Conservation (phyloP, 176 grass and related monocot genomes). For the Carex myosuroides region DNA sequence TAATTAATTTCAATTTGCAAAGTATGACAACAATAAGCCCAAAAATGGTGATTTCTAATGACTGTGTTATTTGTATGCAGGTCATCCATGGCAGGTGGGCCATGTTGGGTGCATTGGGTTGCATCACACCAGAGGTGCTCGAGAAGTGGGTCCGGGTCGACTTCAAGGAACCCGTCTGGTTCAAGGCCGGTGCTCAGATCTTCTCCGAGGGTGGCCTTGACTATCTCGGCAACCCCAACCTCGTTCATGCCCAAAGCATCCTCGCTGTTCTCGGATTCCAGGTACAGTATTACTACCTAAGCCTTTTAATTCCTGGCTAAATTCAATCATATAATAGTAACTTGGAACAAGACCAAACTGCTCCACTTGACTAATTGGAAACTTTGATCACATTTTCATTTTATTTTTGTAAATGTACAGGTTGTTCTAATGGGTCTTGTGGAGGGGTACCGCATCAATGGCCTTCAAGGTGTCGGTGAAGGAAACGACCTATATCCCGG, state of each 20-base stretch:
- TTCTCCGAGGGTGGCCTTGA: constrained; percentile 94
- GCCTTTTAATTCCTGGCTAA: neutral
- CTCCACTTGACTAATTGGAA: neutral
- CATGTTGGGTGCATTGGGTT: constrained; percentile 84
- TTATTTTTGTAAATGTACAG: neutral
- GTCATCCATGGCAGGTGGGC: constrained; percentile 96
- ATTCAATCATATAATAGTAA: neutral
- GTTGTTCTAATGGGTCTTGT: constrained; percentile 93
- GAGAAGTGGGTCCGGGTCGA: constrained; percentile 86
- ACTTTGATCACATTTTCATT: neutral
- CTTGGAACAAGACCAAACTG: neutral
- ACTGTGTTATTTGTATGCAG: neutral
- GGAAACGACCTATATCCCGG: constrained; percentile 95
- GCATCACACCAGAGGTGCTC: constrained; percentile 86
- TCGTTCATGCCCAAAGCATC: constrained; percentile 98
- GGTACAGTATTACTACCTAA: neutral
- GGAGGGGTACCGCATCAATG: constrained; percentile 90
- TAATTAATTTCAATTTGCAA: neutral
- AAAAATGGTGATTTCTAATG: neutral
- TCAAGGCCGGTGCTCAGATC: constrained; percentile 97
- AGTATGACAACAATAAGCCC: neutral
- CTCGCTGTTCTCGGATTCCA: constrained; percentile 83
- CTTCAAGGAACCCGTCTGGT: constrained; percentile 97
- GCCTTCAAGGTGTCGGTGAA: constrained; percentile 72
- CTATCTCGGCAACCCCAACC: constrained; percentile 93